Evolutionary conservation across 257 asterid genomes (phyloP), one percentile per base, ranked within the genome.

Genomic region (Coffea canephora): DNA sequence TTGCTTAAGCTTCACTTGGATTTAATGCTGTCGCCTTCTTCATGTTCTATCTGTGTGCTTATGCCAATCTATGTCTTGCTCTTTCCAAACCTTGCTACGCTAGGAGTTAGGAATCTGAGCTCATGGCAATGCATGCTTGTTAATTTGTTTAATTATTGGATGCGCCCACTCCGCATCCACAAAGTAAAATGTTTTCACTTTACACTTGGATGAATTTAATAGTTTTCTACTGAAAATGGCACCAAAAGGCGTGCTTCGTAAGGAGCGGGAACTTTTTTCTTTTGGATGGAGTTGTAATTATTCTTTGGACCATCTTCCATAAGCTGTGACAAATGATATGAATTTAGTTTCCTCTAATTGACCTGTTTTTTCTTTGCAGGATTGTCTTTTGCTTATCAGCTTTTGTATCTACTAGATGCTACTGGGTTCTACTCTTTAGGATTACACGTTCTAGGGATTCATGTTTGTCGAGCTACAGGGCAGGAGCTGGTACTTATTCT

Each of bases 381-480:
- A 81, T 84, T 92, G 19, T 91, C 91, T 41, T 96, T 96, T 89
- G 95, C 98, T 70, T 96, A 96, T 84, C 98, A 96, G 91, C 91
- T 96, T 39, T 87, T 96, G 81, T 96, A 61, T 61, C 34, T 61
- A 61, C 34, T 61, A 61, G 67, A 96, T 83, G 97, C 99, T 77
- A 96, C 97, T 52, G 97, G 98, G 82, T 96, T 96, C 88, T 94
- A 94, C 87, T 86, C 94, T 64, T 77, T 89, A 61, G 98, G 97
- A 85, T 86, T 96, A 77, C 98, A 94, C 85, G 98, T 94, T 69
- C 92, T 96, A 79, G 96, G 95, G 13, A 86, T 96, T 83, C 95
- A 96, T 86, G 97, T 96, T 82, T 96, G 98, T 76, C 96, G 98
- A 85, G 98, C 99, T 41, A 96, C 99, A 77, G 99, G 99, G 64